These are phyloP conservation scores for Talaromyces sp. DNA, from an alignment of 2,329 filamentous ascomycete species.

Conservation along the genomic window DNA sequence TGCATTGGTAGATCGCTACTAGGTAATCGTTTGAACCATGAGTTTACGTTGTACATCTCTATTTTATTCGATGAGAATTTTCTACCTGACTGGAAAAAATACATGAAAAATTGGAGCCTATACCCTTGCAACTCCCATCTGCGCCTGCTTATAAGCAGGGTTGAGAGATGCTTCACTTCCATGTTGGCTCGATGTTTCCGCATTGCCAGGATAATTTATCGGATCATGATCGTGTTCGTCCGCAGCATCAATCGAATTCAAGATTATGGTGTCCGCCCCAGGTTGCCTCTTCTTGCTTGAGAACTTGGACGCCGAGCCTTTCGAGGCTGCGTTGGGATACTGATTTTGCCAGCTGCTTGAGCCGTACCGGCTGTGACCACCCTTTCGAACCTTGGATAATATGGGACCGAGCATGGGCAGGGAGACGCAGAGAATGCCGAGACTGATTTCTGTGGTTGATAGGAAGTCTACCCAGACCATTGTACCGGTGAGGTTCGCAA, in stretches of 20 bases:
- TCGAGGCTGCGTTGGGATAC: neutral
- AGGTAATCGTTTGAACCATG: no score
- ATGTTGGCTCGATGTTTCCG: neutral
- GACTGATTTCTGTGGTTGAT: neutral
- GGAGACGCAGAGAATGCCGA: constrained; percentile 1
- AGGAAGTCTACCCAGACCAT: neutral
- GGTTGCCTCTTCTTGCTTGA: neutral
- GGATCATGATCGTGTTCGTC: neutral
- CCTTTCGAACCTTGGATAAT: neutral
- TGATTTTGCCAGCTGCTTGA: neutral
- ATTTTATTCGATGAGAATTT: no score
- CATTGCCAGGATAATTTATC: neutral
- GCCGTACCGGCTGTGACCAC: neutral
- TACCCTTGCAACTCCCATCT: neutral
- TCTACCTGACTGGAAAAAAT: no score
- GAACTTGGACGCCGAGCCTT: neutral
- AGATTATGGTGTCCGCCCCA: neutral
- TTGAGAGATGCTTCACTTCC: constrained; percentile 1
- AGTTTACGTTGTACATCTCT: no score
- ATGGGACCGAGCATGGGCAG: neutral
- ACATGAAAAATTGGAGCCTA: neutral
- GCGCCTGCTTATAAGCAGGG: neutral
- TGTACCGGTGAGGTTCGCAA: neutral
- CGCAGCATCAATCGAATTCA: neutral
- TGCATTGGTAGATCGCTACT: no score